Conservation (phyloP, 1,284 basidiomycete genomes). For the Athelia psychrophila region DNA sequence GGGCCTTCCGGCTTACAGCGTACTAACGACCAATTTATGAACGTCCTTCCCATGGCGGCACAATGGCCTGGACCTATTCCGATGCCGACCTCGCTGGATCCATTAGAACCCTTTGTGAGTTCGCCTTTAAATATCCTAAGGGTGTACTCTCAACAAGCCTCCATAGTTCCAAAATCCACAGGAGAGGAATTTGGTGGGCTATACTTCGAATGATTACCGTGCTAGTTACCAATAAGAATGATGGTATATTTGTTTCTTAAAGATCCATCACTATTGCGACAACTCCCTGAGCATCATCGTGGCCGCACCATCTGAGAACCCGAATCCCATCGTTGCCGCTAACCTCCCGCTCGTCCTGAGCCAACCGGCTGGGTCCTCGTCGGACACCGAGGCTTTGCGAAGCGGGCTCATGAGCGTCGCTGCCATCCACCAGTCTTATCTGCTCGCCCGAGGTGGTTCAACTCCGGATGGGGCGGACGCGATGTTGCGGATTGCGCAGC, state of each 20-base stretch:
- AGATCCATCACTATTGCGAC: slow-evolving; percentile 37
- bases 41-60: slow-evolving; percentile 25
- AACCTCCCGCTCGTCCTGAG: slow-evolving; percentile 28
- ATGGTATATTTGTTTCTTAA: slow-evolving; percentile 26
- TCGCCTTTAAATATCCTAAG: not conserved
- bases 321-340: slow-evolving; percentile 27
- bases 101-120: slow-evolving; percentile 62
- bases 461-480: slow-evolving; percentile 21
- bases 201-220: slow-evolving; percentile 34
- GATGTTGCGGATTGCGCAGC: slow-evolving; percentile 23
- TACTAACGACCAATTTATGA: slow-evolving; percentile 43
- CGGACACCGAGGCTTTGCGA: slow-evolving; percentile 23
- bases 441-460: slow-evolving; percentile 21
- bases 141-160: not conserved
- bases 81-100: slow-evolving; percentile 39
- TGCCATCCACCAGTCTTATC: slow-evolving; percentile 25
- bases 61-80: slow-evolving; percentile 40
- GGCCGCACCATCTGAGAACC: slow-evolving; percentile 32
- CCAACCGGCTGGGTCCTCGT: slow-evolving; percentile 22
- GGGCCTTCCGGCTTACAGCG: slow-evolving; percentile 37
- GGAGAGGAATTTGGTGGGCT: slow-evolving; percentile 51
- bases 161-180: slow-evolving; percentile 39
- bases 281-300: slow-evolving; percentile 32
- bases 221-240: slow-evolving; percentile 47
- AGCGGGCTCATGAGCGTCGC: slow-evolving; percentile 22